Evolutionary conservation across 768 basidiomycete species (phyloP), one percentile per base, ranked within the genome.

Genomic region (Pleurotus platypus): DNA sequence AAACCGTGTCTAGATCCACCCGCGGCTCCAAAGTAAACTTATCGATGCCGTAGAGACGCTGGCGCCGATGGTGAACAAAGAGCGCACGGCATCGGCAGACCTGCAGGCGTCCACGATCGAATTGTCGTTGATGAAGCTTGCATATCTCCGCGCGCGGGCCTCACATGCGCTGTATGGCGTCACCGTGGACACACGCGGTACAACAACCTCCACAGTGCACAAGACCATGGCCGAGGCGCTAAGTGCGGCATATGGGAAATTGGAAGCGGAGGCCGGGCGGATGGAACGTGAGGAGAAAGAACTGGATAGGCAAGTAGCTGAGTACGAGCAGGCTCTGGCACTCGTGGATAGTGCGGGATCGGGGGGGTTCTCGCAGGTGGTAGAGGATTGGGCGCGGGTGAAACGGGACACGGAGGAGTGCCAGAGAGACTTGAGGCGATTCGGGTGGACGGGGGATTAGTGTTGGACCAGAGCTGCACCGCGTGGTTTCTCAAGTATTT

Each of bases 361-460:
- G 9, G 69, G 69, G 3, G 76, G 78, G 38, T 82, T 78, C 59
- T 67, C 63, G 47, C 79, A 82, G 63, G 66, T 82, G 15, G 71
- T 80, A 8, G 69, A 75, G 46, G 81, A 82, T 57, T 80, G 76
- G 75, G 69, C 76, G 5, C 67, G 71, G 42, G 74, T 81, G 9
- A 72, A 77, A 63, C 70, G 68, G 58, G 80, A 79, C 60, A 76
- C 70, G 15, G 80, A 82, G 37, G 80, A 82, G 63, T 80, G 82
- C 59, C 63, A 69, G 58, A 69, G 65, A 51, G 81, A 84, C 60
- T 66, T 84, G 55, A 68, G 76, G 55, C 70, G 81, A 40, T 67
- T 82, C 16, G 81, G 80, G 2, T 82, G 79, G 78, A 78, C 76
- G 7, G 78, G 75, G 12, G 73, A 77, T 62, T 78, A 59, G 24